A percentile compares a stretch with the other conserved stretches of the same genome.
phyloP scores from a whole-genome alignment of 2,329 filamentous ascomycete species.

The Endocalyx cinctus region DNA sequence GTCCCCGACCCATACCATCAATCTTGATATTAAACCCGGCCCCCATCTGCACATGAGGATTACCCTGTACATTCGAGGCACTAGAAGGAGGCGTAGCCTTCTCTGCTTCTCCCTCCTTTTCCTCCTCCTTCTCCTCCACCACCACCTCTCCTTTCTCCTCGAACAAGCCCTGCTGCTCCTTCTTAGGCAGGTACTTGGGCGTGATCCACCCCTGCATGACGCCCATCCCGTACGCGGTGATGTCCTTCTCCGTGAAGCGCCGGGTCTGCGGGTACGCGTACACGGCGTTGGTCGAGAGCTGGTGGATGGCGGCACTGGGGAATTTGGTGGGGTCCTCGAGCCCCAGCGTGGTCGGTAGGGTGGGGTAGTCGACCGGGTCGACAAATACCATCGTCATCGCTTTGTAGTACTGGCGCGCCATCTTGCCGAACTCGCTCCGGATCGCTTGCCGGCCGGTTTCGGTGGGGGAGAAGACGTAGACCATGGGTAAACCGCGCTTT shows the following conservation, averaged over 20 bases:
- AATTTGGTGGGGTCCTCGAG: slow-evolving; percentile 20
- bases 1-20: too few species aligned
- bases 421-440: slow-evolving; percentile 21
- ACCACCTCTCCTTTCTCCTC: too few species aligned
- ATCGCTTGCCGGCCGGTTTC: slow-evolving; percentile 24
- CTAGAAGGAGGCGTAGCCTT: too few species aligned
- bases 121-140: too few species aligned
- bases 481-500: slow-evolving; percentile 31
- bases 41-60: too few species aligned
- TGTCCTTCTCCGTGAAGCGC: slow-evolving; percentile 19
- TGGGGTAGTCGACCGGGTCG: slow-evolving; percentile 32
- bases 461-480: slow-evolving; percentile 32
- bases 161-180: too few species aligned
- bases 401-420: slow-evolving; percentile 30
- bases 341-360: slow-evolving; percentile 27
- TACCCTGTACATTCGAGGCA: too few species aligned
- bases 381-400: slow-evolving; percentile 30
- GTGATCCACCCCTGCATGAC: slow-evolving; percentile 32
- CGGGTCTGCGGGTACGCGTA: slow-evolving; percentile 31
- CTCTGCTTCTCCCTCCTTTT: too few species aligned
- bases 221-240: slow-evolving; percentile 33
- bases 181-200: slow-evolving; percentile 28
- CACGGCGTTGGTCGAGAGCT: slow-evolving; percentile 29
- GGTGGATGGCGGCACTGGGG: slow-evolving; percentile 31
- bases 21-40: too few species aligned